Percentiles rank a stretch among this genome's conserved stretches.
These are phyloP conservation scores for Wickerhamomyces chaumierensis DNA, from an alignment of 805 yeast genomes.

Conservation along the genomic window DNA sequence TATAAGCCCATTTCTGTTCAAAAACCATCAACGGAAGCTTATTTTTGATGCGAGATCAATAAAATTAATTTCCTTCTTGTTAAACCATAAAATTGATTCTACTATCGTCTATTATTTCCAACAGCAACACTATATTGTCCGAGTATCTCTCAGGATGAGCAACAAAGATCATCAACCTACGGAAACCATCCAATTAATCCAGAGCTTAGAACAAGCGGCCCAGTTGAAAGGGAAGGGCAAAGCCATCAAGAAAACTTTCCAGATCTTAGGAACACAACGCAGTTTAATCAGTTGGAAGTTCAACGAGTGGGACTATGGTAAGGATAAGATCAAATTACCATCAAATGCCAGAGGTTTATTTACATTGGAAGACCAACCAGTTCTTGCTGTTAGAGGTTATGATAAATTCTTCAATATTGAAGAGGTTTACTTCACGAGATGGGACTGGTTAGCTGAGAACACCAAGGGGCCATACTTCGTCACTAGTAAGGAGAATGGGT, in stretches of 20 bases:
- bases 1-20: too few species aligned
- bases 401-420: slow-evolving; percentile 84
- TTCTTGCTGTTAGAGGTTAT: slow-evolving; percentile 75
- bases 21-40: too few species aligned
- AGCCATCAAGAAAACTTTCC: slow-evolving; percentile 19
- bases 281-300: slow-evolving; percentile 61
- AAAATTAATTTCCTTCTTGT: too few species aligned
- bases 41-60: too few species aligned
- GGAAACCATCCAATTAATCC: slow-evolving; percentile 5
- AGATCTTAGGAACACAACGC: slow-evolving; percentile 16
- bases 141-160: not conserved
- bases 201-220: slow-evolving; percentile 8
- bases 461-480: slow-evolving; percentile 73
- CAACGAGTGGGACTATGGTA: slow-evolving; percentile 80
- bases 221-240: slow-evolving; percentile 18
- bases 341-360: slow-evolving; percentile 79
- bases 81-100: too few species aligned
- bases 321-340: slow-evolving; percentile 45
- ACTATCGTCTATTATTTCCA: too few species aligned
- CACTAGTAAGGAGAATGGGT: slow-evolving; percentile 87
- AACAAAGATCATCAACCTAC: slow-evolving; percentile 6
- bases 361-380: slow-evolving; percentile 28
- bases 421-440: slow-evolving; percentile 47
- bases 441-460: slow-evolving; percentile 29
- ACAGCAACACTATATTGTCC: too few species aligned